A percentile compares a stretch with the other conserved stretches of the same genome.
phyloP scores from a whole-genome alignment of 352 stramenopile genomes.

The Pythium diclinum region DNA sequence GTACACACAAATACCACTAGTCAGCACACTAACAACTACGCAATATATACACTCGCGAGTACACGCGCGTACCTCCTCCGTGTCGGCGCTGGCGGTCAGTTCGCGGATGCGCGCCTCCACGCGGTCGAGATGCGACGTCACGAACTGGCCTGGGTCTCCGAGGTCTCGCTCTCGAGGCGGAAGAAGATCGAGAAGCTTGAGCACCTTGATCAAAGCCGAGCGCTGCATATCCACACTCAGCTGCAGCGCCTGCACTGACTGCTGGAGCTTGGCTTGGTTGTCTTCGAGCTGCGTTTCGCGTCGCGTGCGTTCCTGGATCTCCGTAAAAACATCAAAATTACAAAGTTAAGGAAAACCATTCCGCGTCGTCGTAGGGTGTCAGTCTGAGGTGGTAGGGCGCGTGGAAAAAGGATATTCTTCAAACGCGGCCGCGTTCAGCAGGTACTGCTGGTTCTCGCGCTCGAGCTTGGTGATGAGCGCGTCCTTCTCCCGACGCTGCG shows the following conservation, averaged over 20 bases:
- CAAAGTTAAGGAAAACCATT: constrained; percentile 50
- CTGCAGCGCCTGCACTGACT: constrained; percentile 58
- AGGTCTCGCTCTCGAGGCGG: constrained; percentile 17
- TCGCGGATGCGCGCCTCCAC: constrained; percentile 59
- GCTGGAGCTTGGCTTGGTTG: constrained; percentile 60
- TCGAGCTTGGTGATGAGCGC: constrained; percentile 64
- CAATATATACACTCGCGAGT: neutral
- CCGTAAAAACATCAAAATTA: constrained; percentile 46
- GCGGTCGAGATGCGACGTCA: constrained; percentile 42
- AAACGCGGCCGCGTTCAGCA: constrained; percentile 77
- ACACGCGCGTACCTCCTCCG: constrained; percentile 45
- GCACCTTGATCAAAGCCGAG: constrained; percentile 48
- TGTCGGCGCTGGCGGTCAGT: constrained; percentile 50
- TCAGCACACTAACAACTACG: constrained; percentile 3
- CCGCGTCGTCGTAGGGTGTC: neutral
- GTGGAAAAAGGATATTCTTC: constrained; percentile 79
- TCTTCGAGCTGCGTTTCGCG: constrained; percentile 63
- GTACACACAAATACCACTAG: neutral
- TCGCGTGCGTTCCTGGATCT: constrained; percentile 75
- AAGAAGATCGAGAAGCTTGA: constrained; percentile 42
- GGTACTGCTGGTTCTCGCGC: constrained; percentile 82
- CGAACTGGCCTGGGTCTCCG: constrained; percentile 35
- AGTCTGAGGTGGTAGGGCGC: neutral
- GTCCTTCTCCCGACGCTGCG: constrained; percentile 19
- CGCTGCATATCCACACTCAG: constrained; percentile 50